Base-by-base conservation (phyloP, 441 rosid species). In the Omphalea diandra region DNA sequence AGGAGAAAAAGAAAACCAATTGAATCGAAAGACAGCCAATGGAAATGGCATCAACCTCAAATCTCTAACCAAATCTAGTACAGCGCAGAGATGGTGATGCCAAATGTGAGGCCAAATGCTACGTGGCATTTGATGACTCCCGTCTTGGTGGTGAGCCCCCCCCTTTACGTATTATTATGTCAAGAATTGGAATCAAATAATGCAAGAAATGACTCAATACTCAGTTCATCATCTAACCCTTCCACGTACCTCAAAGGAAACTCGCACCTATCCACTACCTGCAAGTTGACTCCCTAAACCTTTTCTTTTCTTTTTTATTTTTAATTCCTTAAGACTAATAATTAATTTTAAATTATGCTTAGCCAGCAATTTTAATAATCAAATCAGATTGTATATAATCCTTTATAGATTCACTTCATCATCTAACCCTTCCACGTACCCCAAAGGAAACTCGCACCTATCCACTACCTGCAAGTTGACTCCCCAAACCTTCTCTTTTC, bases 41-140 rank as follows among this genome's bases (percentile, higher is more conserved):
- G 29, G 57, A 22, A 15, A 62, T 44, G 74, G 52, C 5, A 64
- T 72, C 79, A 54, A 66, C 81, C 66, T 71, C 74, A 72, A 69
- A 80, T 67, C n/a, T 73, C 61, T 15, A 49, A 55, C 33, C 46
- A 75, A 81, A 74, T 75, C 79, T 18, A 46, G 46, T 49, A 78
- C 80, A 73, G 75, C 82, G 0, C 1, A 35, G 59, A 38, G 76
- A n/a, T 52, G 44, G 40, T 41, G 74, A 73, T 54, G 65, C 67
- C 69, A 41, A 36, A 17, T 2, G 35, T 5, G 24, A 41, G 59
- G 52, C 46, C 50, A 24, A 47, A 22, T 17, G 32, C 36, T 22
- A 72, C 75, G 81, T 79, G 81, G 65, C 36, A 0, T 1, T n/a
- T 8, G 3, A 24, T 55, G 46, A 72, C 62, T 69, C 67, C n/a